Conservation (phyloP, 345 rosid species). For the Odontarrhena argentea region DNA sequence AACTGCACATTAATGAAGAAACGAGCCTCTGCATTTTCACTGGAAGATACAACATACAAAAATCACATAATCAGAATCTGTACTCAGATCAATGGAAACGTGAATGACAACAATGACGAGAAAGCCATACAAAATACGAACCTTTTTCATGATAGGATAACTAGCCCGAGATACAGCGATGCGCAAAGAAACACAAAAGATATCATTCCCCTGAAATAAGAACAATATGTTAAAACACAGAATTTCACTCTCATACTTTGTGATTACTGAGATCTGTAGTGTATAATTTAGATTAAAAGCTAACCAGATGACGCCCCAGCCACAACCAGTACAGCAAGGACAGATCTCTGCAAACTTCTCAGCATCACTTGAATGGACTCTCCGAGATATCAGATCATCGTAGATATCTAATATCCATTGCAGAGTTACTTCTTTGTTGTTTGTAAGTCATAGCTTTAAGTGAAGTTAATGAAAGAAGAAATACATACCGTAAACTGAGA, state of each 20-base stretch:
- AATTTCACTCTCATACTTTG: neutral
- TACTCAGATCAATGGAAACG: neutral
- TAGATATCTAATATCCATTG: slow-evolving; percentile 64
- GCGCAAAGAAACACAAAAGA: slow-evolving; percentile 74
- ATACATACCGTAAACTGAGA: slow-evolving; percentile 84
- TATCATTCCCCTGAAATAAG: slow-evolving; percentile 90
- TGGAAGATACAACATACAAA: slow-evolving; percentile 12
- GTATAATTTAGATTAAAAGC: slow-evolving; percentile 21
- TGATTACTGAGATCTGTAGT: neutral
- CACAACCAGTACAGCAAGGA: slow-evolving; percentile 91
- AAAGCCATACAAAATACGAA: neutral
- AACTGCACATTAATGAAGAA: slow-evolving; percentile 2
- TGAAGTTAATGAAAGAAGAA: neutral
- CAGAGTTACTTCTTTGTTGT: neutral
- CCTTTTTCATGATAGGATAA: slow-evolving; percentile 65
- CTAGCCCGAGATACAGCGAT: slow-evolving; percentile 84
- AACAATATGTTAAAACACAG: neutral
- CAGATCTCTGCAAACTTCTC: slow-evolving; percentile 98
- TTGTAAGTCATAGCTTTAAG: slow-evolving; percentile 10
- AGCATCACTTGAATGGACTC: slow-evolving; percentile 89
- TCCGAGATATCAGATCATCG: slow-evolving; percentile 91
- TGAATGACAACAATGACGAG: neutral
- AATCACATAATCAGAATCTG: neutral
- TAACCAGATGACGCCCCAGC: slow-evolving; percentile 97
- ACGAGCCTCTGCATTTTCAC: slow-evolving; percentile 13